phyloP scores from a whole-genome alignment of 345 rosid genomes.

The Euclidium syriacum region DNA sequence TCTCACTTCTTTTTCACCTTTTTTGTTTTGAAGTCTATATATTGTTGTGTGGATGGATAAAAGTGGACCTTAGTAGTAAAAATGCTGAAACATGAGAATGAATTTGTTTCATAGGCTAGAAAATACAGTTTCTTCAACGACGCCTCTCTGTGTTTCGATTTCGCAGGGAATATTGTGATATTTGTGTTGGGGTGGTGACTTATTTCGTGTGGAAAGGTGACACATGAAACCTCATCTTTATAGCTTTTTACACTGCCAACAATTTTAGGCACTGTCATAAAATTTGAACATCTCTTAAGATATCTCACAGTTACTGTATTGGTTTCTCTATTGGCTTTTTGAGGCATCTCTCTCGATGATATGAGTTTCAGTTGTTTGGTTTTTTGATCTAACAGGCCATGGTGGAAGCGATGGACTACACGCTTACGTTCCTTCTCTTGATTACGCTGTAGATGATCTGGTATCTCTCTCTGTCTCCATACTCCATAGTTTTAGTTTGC shows the following conservation, averaged over 20 bases:
- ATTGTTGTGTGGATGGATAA: background rate
- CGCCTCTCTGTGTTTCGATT: slow-evolving; percentile 63
- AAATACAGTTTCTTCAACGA: slow-evolving; percentile 35
- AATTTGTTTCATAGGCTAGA: slow-evolving; percentile 36
- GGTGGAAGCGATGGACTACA: slow-evolving; percentile 97
- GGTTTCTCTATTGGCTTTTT: background rate
- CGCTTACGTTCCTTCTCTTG: slow-evolving; percentile 84
- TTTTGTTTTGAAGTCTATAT: no score
- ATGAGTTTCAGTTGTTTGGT: background rate
- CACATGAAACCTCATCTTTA: slow-evolving; percentile 48
- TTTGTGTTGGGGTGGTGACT: slow-evolving; percentile 48
- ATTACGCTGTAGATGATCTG: slow-evolving; percentile 64
- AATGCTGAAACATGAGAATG: background rate
- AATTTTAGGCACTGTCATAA: slow-evolving; percentile 5
- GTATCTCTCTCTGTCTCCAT: slow-evolving; percentile 30
- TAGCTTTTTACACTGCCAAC: slow-evolving; percentile 6
- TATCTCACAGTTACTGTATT: background rate
- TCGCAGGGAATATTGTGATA: slow-evolving; percentile 49
- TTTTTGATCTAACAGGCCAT: slow-evolving; percentile 48
- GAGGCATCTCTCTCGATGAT: background rate
- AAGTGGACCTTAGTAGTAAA: background rate
- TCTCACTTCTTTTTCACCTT: slow-evolving; percentile 3
- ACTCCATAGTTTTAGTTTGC: background rate
- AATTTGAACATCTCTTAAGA: no score
- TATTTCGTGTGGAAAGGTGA: slow-evolving; percentile 49